Percentiles rank a stretch among this genome's conserved stretches.
Conservation (phyloP, 768 basidiomycete genomes). For the Coprinellus aureogranulatus region DNA sequence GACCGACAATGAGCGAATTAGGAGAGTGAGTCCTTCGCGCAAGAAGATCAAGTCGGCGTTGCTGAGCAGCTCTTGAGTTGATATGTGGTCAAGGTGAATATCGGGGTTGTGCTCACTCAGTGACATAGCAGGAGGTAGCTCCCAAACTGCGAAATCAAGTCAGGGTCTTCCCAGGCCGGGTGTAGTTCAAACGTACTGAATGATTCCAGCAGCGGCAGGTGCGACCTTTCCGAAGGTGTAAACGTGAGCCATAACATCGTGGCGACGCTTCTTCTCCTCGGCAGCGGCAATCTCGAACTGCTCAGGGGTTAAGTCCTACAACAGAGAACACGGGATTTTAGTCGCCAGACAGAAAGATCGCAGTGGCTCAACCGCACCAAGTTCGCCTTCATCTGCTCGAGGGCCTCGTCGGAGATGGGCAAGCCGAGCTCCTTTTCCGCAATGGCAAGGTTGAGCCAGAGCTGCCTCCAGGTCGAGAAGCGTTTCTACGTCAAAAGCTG, state of each 20-base stretch:
- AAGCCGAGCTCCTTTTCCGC: conserved; percentile 96
- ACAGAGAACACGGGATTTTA: background rate
- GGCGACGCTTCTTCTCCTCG: conserved; percentile 96
- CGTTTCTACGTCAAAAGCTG: conserved; percentile 63
- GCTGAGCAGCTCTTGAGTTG: conserved; percentile 37
- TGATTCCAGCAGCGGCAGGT: conserved; percentile 92
- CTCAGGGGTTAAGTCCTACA: conserved; percentile 72
- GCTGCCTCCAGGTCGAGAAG: conserved; percentile 89
- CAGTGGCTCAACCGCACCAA: conserved; percentile 46
- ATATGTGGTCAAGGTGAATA: background rate
- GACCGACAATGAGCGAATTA: conserved; percentile 83
- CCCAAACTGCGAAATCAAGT: no score
- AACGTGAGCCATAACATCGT: conserved; percentile 99
- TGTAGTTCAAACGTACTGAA: conserved; percentile 88
- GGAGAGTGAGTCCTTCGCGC: conserved; percentile 77
- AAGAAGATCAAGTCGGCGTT: conserved; percentile 99
- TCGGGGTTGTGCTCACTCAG: background rate
- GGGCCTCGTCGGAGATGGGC: conserved; percentile 83
- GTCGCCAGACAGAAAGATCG: conserved; percentile 25
- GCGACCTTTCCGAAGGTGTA: conserved; percentile 95
- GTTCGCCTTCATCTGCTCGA: conserved; percentile 92
- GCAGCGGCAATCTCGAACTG: conserved; percentile 90
- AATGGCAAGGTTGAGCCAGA: conserved; percentile 95
- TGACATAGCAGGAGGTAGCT: background rate
- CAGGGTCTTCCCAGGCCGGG: no score